Evolutionary conservation across 768 basidiomycete species (phyloP), one percentile per base, ranked within the genome.

Genomic region (Macrolepiota dolichaula): DNA sequence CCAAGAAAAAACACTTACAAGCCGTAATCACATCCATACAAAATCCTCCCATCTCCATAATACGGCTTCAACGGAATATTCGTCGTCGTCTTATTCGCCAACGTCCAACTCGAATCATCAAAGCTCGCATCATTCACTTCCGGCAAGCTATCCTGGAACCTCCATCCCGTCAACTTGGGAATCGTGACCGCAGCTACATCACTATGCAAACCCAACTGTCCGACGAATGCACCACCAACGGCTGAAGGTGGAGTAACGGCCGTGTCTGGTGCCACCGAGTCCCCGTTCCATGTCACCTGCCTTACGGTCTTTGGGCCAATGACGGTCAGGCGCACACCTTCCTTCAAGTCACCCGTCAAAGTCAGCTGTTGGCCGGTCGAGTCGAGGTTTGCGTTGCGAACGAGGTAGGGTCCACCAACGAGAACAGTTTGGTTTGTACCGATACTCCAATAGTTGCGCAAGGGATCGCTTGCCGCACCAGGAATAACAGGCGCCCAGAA

Each of bases 11-110:
- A 15, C n/a, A 72, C 87, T 72, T 62, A 92, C 91, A 87, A 94
- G 60, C 85, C 89, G 71, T 94, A 94, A 71, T 94, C 92, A 68
- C 91, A 93, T 0, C 90, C 91, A 71, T 91, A 93, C 29, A 94
- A 73, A n/a, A 92, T 75, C 38, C 88, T 77, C 1, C 89, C 89
- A 63, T 91, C 88, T 1, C 89, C 89, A 64, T 88, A 90, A 62
- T 81, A 76, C 3, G 88, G 88, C 66, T 85, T 84, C 52, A 77
- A 77, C 1, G 89, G 87, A 59, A 88, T 86, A 64, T 89, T 91
- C 29, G 92, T 92, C 22, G 77, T 79, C n/a, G 80, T 89, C 62
- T 86, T 86, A 66, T 91, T 79, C 15, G 90, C 92, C 58, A 79
- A 66, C 9, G 76, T 78, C 92, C 91, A 94, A 3, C 65, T 59